Base-by-base conservation (phyloP, 2,329 filamentous ascomycete species). In the Xylariaceae sp. region DNA sequence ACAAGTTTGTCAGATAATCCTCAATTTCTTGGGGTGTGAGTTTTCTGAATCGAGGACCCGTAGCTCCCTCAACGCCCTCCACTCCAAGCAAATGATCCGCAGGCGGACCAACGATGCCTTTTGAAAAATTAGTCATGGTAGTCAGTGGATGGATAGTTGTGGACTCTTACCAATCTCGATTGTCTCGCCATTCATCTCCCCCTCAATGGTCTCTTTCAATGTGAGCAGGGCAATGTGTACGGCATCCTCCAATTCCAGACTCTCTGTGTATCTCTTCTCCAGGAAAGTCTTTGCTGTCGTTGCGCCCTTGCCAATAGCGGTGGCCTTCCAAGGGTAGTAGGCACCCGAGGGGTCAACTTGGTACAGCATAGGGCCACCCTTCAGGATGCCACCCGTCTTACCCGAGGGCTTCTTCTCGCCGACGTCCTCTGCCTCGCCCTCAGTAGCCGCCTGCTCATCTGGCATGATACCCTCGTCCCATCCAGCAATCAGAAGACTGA, bases 311-410 rank as follows among this genome's bases (percentile, higher is more conserved):
- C 93, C 93, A 61, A 98, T 98, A 39, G 93, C 93, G 37, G 93
- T 98, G 32, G 93, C 93, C 76, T 98, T 98, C 93, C 93, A 98
- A 3, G 93, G 93, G 66, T 96, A 98, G 66, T 98, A 98, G 66
- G 88, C 95, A 55, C 93, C 93, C 52, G 89, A 95, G n/a, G 93
- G 93, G 64, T 98, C 93, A 55, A 98, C 93, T 72, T 98, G 91
- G 72, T 98, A 98, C 63, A 98, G 72, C 78, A 94, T 96, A 36
- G 93, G 93, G 4, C 93, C 91, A 38, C 93, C 91, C 74, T 96
- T 97, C 56, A 93, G 75, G 55, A 95, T 93, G 37, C 93, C 93
- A 19, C 91, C 93, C 18, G 93, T 97, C 80, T 97, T 95, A 55
- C 85, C 85, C 40, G 79, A 79, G 19, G 73, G 69, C 71, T 84